A percentile compares a stretch with the other conserved stretches of the same genome.
These are phyloP conservation scores for Hymenoscyphus scutula DNA, from an alignment of 2,329 filamentous ascomycete genomes.

Conservation along the genomic window DNA sequence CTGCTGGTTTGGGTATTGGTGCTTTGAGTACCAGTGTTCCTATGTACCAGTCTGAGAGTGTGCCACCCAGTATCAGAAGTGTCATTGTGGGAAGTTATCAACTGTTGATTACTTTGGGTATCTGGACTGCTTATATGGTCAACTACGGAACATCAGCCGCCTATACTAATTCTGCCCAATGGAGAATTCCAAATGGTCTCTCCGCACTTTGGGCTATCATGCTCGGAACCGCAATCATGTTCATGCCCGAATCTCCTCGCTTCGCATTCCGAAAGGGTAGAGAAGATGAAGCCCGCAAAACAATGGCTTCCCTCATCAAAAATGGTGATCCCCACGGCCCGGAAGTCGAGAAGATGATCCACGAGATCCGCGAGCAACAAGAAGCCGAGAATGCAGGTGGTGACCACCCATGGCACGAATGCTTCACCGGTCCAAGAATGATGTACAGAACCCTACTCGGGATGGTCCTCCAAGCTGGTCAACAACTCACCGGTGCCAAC, in stretches of 20 bases:
- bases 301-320: constrained; percentile 44
- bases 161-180: constrained; percentile 48
- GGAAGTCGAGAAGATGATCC: constrained; percentile 47
- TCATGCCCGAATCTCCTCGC: constrained; percentile 55
- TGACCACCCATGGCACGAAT: constrained; percentile 47
- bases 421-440: constrained; percentile 68
- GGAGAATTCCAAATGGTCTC: constrained; percentile 62
- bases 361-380: constrained; percentile 51
- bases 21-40: constrained; percentile 62
- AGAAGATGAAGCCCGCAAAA: constrained; percentile 47
- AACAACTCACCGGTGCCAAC: constrained; percentile 68
- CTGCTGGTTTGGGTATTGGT: constrained; percentile 66
- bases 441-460: constrained; percentile 62
- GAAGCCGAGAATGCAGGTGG: constrained; percentile 44
- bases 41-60: constrained; percentile 68
- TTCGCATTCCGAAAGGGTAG: constrained; percentile 49
- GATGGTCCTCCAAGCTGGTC: constrained; percentile 60
- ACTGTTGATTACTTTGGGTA: constrained; percentile 67
- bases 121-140: constrained; percentile 57
- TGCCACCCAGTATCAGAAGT: constrained; percentile 62
- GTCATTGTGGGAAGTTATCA: constrained; percentile 64
- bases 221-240: constrained; percentile 49
- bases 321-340: constrained; percentile 41
- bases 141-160: constrained; percentile 57
- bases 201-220: constrained; percentile 54